Base-by-base conservation (phyloP, 1,284 basidiomycete genomes). In the Irpex lacteus region DNA sequence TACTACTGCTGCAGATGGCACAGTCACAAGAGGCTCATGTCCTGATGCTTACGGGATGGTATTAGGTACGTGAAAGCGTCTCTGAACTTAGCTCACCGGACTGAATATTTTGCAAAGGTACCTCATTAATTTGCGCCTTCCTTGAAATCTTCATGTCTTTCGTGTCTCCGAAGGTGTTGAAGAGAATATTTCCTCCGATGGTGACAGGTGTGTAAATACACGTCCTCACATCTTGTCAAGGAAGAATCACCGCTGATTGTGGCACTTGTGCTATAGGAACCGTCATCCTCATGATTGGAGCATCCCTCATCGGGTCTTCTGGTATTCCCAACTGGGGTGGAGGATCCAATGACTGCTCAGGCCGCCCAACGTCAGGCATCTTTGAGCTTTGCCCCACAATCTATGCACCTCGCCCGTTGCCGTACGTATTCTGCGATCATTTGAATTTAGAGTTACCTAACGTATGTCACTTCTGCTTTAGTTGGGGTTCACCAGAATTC, bases 271-370 rank as follows among this genome's bases (percentile, higher is more conserved):
- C 36, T 19, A 4, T 64, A 85, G 88, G 87, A 52, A 89, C 88
- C 4, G 89, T 91, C 56, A 85, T 92, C 67, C 77, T 92, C 13
- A 79, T 92, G 78, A 94, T 95, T 65, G 92, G 94, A 2, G 85
- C 88, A 0, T 88, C 86, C 0, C 83, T 94, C 40, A 82, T 95
- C 62, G 90, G 92, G 36, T 77, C 81, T 1, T 90, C 88, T 7
- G 94, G 93, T 0, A 86, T 91, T 37, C 82, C 84, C 6, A 88
- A 94, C 75, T 96, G 94, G 91, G 93, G 89, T 21, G 93, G 93
- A 56, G 92, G 92, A 6, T 85, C 88, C 5, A 91, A 92, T 67
- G 82, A 83, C 64, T 94, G 92, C 73, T 75, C 80, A 60, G 66
- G 70, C 0, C 81, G 85, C 15, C 90, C 90, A 0, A 77, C 78